phyloP scores from a whole-genome alignment of 2,329 filamentous ascomycete species.

The Cercospora brassicicola region DNA sequence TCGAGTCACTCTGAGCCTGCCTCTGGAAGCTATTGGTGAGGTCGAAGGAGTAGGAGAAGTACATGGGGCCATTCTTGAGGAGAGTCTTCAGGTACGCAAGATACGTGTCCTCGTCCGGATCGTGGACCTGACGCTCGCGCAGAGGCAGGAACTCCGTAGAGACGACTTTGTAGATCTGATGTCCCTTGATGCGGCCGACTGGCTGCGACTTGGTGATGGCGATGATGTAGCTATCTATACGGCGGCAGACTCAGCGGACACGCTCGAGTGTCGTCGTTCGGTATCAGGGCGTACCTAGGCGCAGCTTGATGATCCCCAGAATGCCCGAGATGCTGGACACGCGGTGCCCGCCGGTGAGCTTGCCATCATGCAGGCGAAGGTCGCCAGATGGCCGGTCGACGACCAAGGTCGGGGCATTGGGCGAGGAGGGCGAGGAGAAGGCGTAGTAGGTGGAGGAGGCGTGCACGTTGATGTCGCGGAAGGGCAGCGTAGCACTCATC shows the following conservation, averaged over 20 bases:
- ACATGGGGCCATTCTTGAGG: conserved; percentile 83
- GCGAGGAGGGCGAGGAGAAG: conserved; percentile 93
- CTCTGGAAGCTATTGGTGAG: conserved; percentile 96
- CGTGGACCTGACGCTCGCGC: conserved; percentile 85
- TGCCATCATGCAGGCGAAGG: conserved; percentile 77
- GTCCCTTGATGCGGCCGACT: conserved; percentile 86
- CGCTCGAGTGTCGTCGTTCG: neutral
- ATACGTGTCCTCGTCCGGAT: conserved; percentile 92
- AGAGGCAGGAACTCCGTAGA: conserved; percentile 91
- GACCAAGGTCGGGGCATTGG: conserved; percentile 80
- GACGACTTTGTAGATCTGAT: conserved; percentile 92
- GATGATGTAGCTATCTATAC: conserved; percentile 90
- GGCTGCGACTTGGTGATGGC: conserved; percentile 92
- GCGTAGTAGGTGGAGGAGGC: conserved; percentile 89
- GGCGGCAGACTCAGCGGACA: conserved; percentile 16
- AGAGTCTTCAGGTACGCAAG: conserved; percentile 77
- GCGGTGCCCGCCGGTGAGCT: conserved; percentile 72
- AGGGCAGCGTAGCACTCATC: conserved; percentile 65
- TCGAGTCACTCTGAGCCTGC: conserved; percentile 73
- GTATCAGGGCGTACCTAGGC: conserved; percentile 66
- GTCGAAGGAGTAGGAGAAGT: conserved; percentile 97
- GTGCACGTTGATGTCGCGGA: conserved; percentile 95
- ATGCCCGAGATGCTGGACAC: conserved; percentile 95
- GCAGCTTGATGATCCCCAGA: conserved; percentile 86
- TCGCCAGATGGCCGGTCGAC: conserved; percentile 92